A percentile compares a stretch with the other conserved stretches of the same genome.
Evolutionary conservation across 2,329 filamentous ascomycete species (phyloP).

Genomic region (Aureobasidium sp.): DNA sequence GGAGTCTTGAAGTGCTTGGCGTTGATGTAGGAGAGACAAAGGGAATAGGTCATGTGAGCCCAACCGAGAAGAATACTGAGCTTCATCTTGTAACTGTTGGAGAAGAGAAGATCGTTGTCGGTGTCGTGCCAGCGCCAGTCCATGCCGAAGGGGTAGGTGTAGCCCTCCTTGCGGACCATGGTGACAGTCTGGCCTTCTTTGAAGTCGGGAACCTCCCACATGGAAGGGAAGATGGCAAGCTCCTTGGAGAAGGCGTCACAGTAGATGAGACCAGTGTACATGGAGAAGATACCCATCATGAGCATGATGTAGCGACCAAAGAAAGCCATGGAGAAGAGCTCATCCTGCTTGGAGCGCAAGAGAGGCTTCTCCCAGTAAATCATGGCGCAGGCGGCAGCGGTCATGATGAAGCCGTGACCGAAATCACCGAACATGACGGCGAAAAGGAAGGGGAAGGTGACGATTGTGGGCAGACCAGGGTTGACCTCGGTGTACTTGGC

Average conservation of each 20-base stretch:
- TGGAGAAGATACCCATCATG: slow-evolving; percentile 94
- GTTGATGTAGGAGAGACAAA: slow-evolving; percentile 88
- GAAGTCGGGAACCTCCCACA: slow-evolving; percentile 80
- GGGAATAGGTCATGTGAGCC: slow-evolving; percentile 97
- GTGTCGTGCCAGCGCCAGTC: slow-evolving; percentile 96
- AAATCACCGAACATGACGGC: slow-evolving; percentile 99
- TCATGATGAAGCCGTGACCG: slow-evolving; percentile 86
- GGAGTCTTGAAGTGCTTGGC: slow-evolving; percentile 89
- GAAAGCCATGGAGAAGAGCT: slow-evolving; percentile 96
- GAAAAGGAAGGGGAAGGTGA: slow-evolving; percentile 99
- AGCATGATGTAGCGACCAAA: slow-evolving; percentile 98
- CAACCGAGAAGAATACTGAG: slow-evolving; percentile 96
- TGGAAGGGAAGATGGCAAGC: slow-evolving; percentile 77
- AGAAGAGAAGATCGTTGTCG: slow-evolving; percentile 90
- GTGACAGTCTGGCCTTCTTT: slow-evolving; percentile 54
- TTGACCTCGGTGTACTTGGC: slow-evolving; percentile 97
- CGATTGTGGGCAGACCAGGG: slow-evolving; percentile 85
- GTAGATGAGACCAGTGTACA: slow-evolving; percentile 96
- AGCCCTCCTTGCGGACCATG: slow-evolving; percentile 56
- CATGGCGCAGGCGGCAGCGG: slow-evolving; percentile 75
- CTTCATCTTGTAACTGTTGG: slow-evolving; percentile 99
- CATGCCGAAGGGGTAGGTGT: slow-evolving; percentile 90
- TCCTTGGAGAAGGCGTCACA: slow-evolving; percentile 96
- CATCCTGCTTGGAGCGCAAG: slow-evolving; percentile 78
- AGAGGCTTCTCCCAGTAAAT: slow-evolving; percentile 93